These are phyloP conservation scores for Ogataea henricii DNA, from an alignment of 805 yeast genomes.

Conservation along the genomic window DNA sequence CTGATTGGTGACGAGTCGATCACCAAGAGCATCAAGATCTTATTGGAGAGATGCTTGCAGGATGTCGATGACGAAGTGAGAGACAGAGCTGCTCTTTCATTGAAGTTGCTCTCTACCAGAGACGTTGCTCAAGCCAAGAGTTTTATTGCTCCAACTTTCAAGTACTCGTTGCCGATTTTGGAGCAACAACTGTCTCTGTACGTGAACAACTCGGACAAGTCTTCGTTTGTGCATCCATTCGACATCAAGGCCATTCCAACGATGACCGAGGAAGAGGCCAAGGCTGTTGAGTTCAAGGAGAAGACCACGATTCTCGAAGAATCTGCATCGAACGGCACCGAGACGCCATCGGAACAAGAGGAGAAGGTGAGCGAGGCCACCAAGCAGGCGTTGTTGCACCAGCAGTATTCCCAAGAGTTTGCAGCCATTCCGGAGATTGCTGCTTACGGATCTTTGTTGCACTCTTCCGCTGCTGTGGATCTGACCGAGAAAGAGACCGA, in stretches of 20 bases:
- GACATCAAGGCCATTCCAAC: constrained; percentile 70
- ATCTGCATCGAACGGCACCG: constrained; percentile 25
- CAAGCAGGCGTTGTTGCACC: constrained; percentile 45
- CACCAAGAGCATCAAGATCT: constrained; percentile 66
- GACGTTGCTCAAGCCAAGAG: constrained; percentile 43
- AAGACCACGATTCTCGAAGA: constrained; percentile 41
- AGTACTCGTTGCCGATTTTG: constrained; percentile 72
- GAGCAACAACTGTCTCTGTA: constrained; percentile 78
- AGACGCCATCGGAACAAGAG: constrained; percentile 24
- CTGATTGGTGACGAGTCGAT: constrained; percentile 69
- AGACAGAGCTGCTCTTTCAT: constrained; percentile 90
- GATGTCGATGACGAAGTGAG: constrained; percentile 97
- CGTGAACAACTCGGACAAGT: constrained; percentile 51
- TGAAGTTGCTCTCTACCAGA: constrained; percentile 57
- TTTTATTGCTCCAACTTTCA: constrained; percentile 66
- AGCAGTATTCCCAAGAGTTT: constrained; percentile 71
- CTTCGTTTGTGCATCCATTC: constrained; percentile 58
- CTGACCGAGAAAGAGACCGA: constrained; percentile 93
- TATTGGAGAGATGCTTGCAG: constrained; percentile 79
- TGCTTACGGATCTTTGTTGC: constrained; percentile 71
- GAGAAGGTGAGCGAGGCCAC: constrained; percentile 33
- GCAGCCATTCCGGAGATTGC: constrained; percentile 71
- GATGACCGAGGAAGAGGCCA: constrained; percentile 66
- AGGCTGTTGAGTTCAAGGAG: constrained; percentile 60
- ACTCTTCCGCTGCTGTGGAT: constrained; percentile 62